A percentile compares a stretch with the other conserved stretches of the same genome.
Evolutionary conservation across 305 asterid genomes (phyloP).

Genomic region (Solanum hybrid): DNA sequence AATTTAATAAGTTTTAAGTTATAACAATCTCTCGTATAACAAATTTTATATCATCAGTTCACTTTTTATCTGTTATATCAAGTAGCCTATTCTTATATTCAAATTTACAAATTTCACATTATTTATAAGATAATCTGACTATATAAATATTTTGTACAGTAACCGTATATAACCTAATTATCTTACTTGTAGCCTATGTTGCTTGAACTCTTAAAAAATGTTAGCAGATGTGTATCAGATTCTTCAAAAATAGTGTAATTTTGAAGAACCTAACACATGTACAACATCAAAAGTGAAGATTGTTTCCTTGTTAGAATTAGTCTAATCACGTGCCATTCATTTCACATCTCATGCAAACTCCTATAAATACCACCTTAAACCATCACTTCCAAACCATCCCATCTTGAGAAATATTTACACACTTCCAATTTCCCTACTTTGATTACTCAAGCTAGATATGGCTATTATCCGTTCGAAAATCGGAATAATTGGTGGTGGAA

Average conservation of each 20-base stretch:
- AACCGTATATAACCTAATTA: not conserved
- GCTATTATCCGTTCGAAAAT: constrained; percentile 27
- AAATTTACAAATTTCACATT: not conserved
- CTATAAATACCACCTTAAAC: constrained; percentile 33
- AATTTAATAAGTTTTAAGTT: not conserved
- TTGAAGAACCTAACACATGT: not conserved
- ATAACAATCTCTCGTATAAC: not conserved
- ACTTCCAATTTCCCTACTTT: not conserved
- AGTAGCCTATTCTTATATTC: not conserved
- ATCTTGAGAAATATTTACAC: not conserved
- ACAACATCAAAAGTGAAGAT: not conserved
- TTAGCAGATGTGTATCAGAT: not conserved
- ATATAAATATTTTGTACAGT: not conserved
- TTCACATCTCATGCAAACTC: constrained; percentile 32
- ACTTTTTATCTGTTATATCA: not conserved
- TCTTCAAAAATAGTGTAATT: not conserved
- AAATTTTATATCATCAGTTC: not conserved
- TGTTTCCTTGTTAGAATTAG: constrained; percentile 9
- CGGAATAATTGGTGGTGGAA: constrained; percentile 74
- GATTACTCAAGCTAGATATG: constrained; percentile 6
- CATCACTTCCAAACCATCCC: constrained; percentile 9
- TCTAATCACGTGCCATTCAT: constrained; percentile 36
- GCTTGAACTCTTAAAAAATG: not conserved
- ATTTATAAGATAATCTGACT: not conserved
- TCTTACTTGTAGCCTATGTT: not conserved